Base-by-base conservation (phyloP, 225 moss, liverwort and hornwort genomes). In the Polytrichum formosum region DNA sequence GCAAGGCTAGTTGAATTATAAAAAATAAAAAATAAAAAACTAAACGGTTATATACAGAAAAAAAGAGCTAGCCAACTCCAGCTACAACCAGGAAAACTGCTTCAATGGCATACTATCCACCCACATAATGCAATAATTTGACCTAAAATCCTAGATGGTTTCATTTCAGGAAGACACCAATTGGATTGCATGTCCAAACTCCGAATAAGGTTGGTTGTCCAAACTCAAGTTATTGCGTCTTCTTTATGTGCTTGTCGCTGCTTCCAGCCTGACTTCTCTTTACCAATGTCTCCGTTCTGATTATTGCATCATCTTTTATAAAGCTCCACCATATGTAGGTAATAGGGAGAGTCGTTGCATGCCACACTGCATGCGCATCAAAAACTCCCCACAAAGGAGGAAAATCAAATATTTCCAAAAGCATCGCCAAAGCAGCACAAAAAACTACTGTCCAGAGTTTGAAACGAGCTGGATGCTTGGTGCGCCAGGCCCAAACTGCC, bases 341-440 rank as follows among this genome's bases (percentile, higher is more conserved):
- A 23, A 98, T 82, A 16, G 97, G 97, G 13, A 94, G 77, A 67
- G 94, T 98, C 33, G 86, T 78, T 28, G 94, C 97, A 87, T 98
- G 97, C 97, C 97, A 98, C 30, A 98, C 77, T 23, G 97, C 88
- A 76, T 98, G 97, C 5, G 97, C 97, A 72, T 98, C 97, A 33
- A 98, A 77, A 64, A 91, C 78, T 72, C 90, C 91, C 92, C 90
- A 90, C 25, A 92, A 22, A 46, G 97, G 94, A 30, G 97, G 85
- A 69, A 98, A 94, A 81, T 98, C 97, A 61, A 86, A 98, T 29
- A 98, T 83, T 81, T 98, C 97, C 71, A 98, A 81, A 26, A 98
- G 88, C 94, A 98, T 94, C 25, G 97, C 92, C 22, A 98, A 79
- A 31, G 88, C 82, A 53, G 97, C 90, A 35, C 87, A 91, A n/a